These are phyloP conservation scores for Pythium phragmiticola DNA, from an alignment of 352 stramenopile genomes.

Conservation along the genomic window DNA sequence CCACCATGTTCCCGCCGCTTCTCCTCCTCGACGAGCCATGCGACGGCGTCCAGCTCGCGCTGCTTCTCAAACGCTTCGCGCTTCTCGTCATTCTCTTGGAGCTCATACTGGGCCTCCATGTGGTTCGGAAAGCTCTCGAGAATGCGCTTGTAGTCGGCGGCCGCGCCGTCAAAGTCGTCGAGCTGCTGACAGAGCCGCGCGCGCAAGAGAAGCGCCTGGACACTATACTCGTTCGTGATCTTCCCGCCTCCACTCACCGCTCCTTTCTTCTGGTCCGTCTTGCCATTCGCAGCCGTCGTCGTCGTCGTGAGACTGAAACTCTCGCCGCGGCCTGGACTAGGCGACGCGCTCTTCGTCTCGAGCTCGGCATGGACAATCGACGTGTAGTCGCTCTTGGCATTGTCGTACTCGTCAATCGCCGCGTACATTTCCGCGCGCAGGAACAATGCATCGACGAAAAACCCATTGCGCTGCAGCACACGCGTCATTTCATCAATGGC, in stretches of 20 bases:
- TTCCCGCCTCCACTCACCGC: conserved; percentile 14
- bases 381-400: conserved; percentile 61
- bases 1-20: conserved; percentile 21
- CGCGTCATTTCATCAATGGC: conserved; percentile 57
- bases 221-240: conserved; percentile 55
- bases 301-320: neutral
- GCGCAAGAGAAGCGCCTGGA: conserved; percentile 50
- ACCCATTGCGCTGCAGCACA: conserved; percentile 58
- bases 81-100: conserved; percentile 51
- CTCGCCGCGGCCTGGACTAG: neutral
- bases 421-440: conserved; percentile 58
- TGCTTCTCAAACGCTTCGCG: conserved; percentile 39
- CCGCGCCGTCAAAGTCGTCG: conserved; percentile 57
- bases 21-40: conserved; percentile 36
- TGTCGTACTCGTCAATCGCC: conserved; percentile 31
- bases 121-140: conserved; percentile 61
- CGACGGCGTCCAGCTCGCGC: conserved; percentile 47
- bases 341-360: conserved; percentile 28
- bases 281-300: neutral
- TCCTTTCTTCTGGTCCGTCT: neutral
- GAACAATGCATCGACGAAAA: conserved; percentile 76
- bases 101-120: conserved; percentile 77
- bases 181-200: conserved; percentile 44
- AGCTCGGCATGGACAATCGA: conserved; percentile 73
- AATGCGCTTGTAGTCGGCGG: conserved; percentile 63